Evolutionary conservation across 208 protist species (phyloP).

Genomic region (Strigomonas galati): DNA sequence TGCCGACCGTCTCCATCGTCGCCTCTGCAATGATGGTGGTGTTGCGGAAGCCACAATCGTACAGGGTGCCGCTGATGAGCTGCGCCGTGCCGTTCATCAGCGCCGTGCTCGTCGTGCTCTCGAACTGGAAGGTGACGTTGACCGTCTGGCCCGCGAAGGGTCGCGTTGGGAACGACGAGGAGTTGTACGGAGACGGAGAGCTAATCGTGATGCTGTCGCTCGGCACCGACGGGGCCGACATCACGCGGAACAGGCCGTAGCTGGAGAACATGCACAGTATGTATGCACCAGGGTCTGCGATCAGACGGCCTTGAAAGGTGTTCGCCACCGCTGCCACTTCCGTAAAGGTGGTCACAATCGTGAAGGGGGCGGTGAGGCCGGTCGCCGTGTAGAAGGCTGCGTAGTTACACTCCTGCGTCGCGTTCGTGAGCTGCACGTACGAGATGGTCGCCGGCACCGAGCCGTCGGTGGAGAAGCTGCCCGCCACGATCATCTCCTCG

Average conservation of each 20-base stretch:
- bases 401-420: conserved; percentile 75
- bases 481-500: conserved; percentile 64
- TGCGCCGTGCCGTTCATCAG: conserved; percentile 35
- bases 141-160: conserved; percentile 59
- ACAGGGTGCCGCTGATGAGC: conserved; percentile 70
- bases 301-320: conserved; percentile 46
- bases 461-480: conserved; percentile 37
- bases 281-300: conserved; percentile 27
- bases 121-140: conserved; percentile 44
- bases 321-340: conserved; percentile 14
- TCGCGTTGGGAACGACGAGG: conserved; percentile 25
- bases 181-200: conserved; percentile 31
- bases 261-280: conserved; percentile 70
- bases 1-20: conserved; percentile 10
- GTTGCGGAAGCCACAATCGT: conserved; percentile 79
- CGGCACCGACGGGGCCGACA: conserved; percentile 21
- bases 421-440: conserved; percentile 39
- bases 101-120: conserved; percentile 1
- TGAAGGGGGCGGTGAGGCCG: conserved; percentile 11
- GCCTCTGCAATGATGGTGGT: conserved; percentile 44
- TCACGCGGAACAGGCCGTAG: conserved; percentile 58
- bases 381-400: conserved; percentile 42
- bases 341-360: conserved; percentile 31
- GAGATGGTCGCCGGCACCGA: conserved; percentile 13
- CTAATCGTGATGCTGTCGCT: conserved; percentile 26